Evolutionary conservation across 1,284 basidiomycete genomes (phyloP).

Genomic region (Meira miltonrushii): DNA sequence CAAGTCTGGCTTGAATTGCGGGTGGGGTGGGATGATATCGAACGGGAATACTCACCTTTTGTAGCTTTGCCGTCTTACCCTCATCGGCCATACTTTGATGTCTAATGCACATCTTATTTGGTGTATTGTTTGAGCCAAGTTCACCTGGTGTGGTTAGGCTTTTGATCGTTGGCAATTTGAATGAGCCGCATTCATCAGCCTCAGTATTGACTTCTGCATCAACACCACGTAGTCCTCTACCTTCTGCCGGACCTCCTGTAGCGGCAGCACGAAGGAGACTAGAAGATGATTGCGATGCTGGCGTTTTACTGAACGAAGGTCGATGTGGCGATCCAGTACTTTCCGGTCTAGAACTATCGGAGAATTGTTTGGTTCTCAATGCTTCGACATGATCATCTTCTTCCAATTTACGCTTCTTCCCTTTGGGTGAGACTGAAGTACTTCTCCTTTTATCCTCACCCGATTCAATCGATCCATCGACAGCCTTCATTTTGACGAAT

Average conservation of each 20-base stretch:
- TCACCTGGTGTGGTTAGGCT: too few species aligned
- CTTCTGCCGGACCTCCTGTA: slow-evolving; percentile 11
- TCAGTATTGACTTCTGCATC: slow-evolving; percentile 9
- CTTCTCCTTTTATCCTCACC: neutral
- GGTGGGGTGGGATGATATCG: neutral
- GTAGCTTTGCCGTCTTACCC: slow-evolving; percentile 83
- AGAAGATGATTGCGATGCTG: too few species aligned
- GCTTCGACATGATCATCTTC: neutral
- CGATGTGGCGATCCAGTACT: neutral
- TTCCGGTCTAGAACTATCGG: neutral
- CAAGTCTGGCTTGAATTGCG: too few species aligned
- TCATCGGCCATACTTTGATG: slow-evolving; percentile 98
- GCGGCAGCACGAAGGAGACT: neutral
- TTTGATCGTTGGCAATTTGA: too few species aligned
- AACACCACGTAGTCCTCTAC: slow-evolving; percentile 13
- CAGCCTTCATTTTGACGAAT: too few species aligned
- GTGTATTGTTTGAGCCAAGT: slow-evolving; percentile 2
- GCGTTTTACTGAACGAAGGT: too few species aligned
- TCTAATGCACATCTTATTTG: slow-evolving; percentile 70
- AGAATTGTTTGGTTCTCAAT: neutral
- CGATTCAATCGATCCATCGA: too few species aligned
- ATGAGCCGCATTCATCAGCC: neutral
- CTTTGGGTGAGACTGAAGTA: neutral
- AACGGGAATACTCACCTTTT: slow-evolving; percentile 65
- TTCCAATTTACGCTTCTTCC: slow-evolving; percentile 2